Evolutionary conservation across 306 rosid species (phyloP).

Genomic region (Gleditsia sinensis): DNA sequence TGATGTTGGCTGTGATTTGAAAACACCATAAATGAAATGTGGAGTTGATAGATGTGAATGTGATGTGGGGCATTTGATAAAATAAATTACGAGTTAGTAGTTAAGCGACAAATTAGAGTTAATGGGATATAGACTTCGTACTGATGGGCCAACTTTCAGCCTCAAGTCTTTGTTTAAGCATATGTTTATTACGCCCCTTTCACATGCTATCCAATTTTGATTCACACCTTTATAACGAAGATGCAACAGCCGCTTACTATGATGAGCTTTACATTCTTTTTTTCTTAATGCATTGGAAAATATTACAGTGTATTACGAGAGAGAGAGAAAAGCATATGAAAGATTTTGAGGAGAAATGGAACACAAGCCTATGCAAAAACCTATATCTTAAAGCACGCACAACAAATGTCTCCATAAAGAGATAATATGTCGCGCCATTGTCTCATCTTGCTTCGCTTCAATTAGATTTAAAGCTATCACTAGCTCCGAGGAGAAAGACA

Average conservation of each 20-base stretch:
- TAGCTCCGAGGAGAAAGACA: background rate
- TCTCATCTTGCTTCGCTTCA: background rate
- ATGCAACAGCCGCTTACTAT: background rate
- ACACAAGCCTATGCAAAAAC: background rate
- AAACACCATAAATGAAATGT: background rate
- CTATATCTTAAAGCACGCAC: background rate
- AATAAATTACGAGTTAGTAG: background rate
- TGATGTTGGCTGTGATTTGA: background rate
- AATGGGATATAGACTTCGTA: background rate
- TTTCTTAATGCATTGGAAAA: background rate
- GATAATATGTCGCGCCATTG: background rate
- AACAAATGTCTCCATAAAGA: background rate
- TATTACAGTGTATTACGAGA: background rate
- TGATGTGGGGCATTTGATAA: background rate
- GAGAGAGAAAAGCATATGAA: background rate
- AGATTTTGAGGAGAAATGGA: background rate
- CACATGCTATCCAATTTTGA: background rate
- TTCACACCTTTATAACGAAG: background rate
- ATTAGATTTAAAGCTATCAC: background rate
- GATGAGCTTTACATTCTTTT: no score
- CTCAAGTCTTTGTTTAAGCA: background rate
- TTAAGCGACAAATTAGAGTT: background rate
- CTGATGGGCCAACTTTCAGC: background rate
- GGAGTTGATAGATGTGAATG: background rate
- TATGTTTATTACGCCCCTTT: background rate